Percentiles rank a stretch among this genome's conserved stretches.
Conservation (phyloP, 1,284 basidiomycete species). For the Ganoderma boninense region DNA sequence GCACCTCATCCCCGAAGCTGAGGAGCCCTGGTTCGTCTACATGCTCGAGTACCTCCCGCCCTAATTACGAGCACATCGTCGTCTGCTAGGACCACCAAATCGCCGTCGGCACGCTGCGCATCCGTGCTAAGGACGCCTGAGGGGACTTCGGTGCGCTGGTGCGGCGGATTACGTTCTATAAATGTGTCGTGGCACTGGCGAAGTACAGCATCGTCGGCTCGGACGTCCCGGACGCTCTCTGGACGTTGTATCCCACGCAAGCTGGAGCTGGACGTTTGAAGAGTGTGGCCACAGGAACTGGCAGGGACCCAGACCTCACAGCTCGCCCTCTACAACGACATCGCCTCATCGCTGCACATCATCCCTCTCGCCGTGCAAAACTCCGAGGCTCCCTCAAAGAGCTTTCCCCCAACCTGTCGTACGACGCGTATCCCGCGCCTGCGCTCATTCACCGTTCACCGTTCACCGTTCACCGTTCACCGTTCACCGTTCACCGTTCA, state of each 20-base stretch:
- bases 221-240: neutral
- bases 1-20: neutral
- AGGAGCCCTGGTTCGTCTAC: neutral
- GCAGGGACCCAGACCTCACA: neutral
- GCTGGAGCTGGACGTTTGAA: neutral
- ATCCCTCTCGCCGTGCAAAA: neutral
- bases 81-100: slow-evolving; percentile 19
- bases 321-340: neutral
- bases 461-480: too few species aligned
- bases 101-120: slow-evolving; percentile 7
- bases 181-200: neutral
- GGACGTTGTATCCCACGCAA: neutral
- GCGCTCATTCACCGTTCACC: too few species aligned
- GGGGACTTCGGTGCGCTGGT: slow-evolving; percentile 1
- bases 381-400: neutral
- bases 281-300: too few species aligned
- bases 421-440: too few species aligned
- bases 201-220: neutral
- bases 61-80: slow-evolving; percentile 22
- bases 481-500: too few species aligned
- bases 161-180: neutral
- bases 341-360: neutral
- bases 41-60: too few species aligned
- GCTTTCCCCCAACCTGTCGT: neutral
- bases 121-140: neutral